A percentile compares a stretch with the other conserved stretches of the same genome.
Evolutionary conservation across 23 red algal species (phyloP).

Genomic region (Pyropia haitanensis): DNA sequence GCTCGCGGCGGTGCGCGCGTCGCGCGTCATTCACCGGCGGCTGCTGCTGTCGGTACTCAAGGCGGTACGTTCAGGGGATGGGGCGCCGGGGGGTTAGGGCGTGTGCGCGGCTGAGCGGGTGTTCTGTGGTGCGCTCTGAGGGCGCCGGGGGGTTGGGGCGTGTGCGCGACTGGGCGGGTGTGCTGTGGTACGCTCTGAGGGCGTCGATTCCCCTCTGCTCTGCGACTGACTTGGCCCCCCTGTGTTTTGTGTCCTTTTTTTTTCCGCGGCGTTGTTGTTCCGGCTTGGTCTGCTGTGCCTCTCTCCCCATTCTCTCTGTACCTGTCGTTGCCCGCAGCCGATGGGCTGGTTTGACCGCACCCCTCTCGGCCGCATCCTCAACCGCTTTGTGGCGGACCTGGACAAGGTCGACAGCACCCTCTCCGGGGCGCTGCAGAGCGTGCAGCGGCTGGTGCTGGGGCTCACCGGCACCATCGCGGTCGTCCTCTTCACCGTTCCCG

Average conservation of each 20-base stretch:
- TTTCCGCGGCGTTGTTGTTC: no score
- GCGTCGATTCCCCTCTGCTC: no score
- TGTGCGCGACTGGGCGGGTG: no score
- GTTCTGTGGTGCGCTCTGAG: no score
- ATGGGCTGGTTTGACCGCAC: constrained; percentile 76
- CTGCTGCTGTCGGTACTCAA: constrained; percentile 59
- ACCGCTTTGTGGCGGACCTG: constrained; percentile 74
- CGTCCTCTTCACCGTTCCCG: constrained; percentile 48
- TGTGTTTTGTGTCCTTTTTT: no score
- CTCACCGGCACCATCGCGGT: constrained; percentile 25
- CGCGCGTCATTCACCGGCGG: constrained; percentile 55
- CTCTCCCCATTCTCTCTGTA: no score
- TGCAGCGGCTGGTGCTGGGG: constrained; percentile 16
- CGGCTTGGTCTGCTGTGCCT: no score
- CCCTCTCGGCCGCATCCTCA: constrained; percentile 73
- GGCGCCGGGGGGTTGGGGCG: no score
- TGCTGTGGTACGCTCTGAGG: no score
- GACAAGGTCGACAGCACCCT: constrained; percentile 63
- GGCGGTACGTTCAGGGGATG: constrained; percentile 8
- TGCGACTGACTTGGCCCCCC: no score
- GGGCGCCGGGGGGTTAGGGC: no score
- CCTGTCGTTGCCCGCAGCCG: constrained; percentile 8
- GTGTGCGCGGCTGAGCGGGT: no score
- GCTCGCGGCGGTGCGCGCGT: constrained; percentile 61
- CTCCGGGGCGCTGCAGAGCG: constrained; percentile 20